Evolutionary conservation across 2,329 filamentous ascomycete species (phyloP), one percentile per base, ranked within the genome.

Genomic region (Madurella mycetomatis): DNA sequence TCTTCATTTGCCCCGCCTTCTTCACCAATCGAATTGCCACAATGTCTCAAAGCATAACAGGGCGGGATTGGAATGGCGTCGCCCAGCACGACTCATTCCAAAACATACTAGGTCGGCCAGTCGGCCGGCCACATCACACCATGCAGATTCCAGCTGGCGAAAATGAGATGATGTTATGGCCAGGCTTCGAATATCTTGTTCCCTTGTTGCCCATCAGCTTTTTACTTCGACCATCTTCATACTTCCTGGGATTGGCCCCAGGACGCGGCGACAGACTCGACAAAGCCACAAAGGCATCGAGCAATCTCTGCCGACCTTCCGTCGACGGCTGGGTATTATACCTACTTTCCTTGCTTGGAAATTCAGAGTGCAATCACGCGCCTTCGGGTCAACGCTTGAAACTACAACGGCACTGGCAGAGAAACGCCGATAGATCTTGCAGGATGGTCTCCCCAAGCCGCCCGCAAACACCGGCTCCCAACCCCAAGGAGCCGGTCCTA

Each of bases 11-110:
- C 25, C 8, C 9, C n/a, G 4, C 1, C 5, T 18, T 18, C 32
- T n/a, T 41, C 17, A 15, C 18, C 15, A 15, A 12, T 44, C 30
- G n/a, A 57, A 49, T 46, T 25, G 25, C 32, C 16, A n/a, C 9
- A 5, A 39, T 41, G 34, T 19, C 31, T 31, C 19, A 47, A n/a
- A n/a, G 15, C 37, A 52, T 18, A 43, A 34, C 30, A 34, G 25
- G 48, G 37, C 40, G 16, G 44, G 37, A 41, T 25, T 52, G 59
- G 56, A 59, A 62, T 63, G 60, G 44, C 31, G 64, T 65, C 59
- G 58, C 61, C 59, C 59, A 32, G 54, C 51, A 58, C 64, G 39
- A 67, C 65, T 39, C 64, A 66, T 67, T 66, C 65, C 65, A 25
- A 3, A 65, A 31, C 48, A 48, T 37, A 31, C 30, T 44, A 43